Percentiles rank a stretch among this genome's conserved stretches.
phyloP scores from a whole-genome alignment of 1,284 basidiomycete genomes.

The Cystobasidium pallidum region DNA sequence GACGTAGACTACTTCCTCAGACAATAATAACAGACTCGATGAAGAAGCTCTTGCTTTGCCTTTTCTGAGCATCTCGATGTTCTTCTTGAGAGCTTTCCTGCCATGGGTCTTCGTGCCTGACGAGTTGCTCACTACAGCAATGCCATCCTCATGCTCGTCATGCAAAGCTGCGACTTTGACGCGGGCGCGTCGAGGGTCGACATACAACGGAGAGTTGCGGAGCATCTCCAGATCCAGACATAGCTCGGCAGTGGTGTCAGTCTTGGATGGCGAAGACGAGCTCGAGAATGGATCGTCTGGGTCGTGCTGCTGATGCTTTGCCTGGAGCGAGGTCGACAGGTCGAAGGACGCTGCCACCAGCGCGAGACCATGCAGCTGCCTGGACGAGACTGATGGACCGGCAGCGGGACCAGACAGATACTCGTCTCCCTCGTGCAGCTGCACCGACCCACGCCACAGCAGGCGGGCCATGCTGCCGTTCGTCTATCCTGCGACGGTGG shows the following conservation, averaged over 20 bases:
- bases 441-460: conserved; percentile 40
- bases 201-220: conserved; percentile 26
- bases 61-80: conserved; percentile 43
- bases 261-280: conserved; percentile 34
- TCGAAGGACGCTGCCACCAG: conserved; percentile 38
- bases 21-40: not conserved
- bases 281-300: conserved; percentile 41
- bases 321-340: conserved; percentile 7
- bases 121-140: not conserved
- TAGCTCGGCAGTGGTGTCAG: conserved; percentile 32
- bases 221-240: conserved; percentile 44
- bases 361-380: conserved; percentile 34
- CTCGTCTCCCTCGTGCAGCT: conserved; percentile 1
- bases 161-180: conserved; percentile 16
- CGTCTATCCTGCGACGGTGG: too few species aligned
- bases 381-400: not conserved
- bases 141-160: not conserved
- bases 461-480: conserved; percentile 32
- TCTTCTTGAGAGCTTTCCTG: conserved; percentile 37
- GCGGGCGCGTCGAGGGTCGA: conserved; percentile 28
- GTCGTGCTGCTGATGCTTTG: conserved; percentile 9
- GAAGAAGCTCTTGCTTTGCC: conserved; percentile 26
- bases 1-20: conserved; percentile 15
- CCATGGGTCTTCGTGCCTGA: conserved; percentile 16
- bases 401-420: not conserved